Evolutionary conservation across 371 early-diverging fungal species (phyloP), one percentile per base, ranked within the genome.

Genomic region (Fennellomyces sp.): DNA sequence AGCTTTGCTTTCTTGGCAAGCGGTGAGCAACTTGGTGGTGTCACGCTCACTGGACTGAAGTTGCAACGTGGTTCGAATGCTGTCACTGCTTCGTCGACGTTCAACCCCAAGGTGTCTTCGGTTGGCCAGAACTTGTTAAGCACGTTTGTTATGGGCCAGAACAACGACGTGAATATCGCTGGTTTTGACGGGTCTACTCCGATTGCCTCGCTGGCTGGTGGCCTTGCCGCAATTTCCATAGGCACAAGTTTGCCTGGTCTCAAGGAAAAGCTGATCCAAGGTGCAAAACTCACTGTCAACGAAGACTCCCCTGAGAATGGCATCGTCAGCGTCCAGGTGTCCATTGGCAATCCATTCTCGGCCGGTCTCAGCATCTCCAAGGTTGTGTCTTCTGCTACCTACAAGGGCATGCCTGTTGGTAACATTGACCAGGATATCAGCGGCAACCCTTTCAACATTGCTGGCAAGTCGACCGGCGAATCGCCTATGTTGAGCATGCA

Each of bases 271-370:
- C 56, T 85, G 45, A 68, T 85, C 33, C 78, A 75, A 28, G 59
- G 71, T 47, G 72, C 80, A 23, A 61, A 74, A 8, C 57, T 84
- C 29, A 67, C 68, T n/a, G 78, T 84, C 26, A 61, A 69, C 7
- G 61, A 68, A 6, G 66, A 73, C 30, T 76, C 82, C 5, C 55
- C 76, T n/a, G 58, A 58, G 31, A 70, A 73, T 15, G 74, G 76
- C 21, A 27, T 81, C 31, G 81, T 78, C 23, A 59, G 66, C 57
- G 76, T 81, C 4, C 66, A 71, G 7, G 82, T 84, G 45, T 73
- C 69, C 0, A 70, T 82, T 51, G 75, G 77, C 58, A 81, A 84
- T 52, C 85, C 85, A 15, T 84, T 84, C 68, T 69, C 72, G 10
- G 78, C 81, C 57, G 63, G 73, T 27, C 67, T 84, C 52, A 60